Conservation (phyloP, 768 basidiomycete species). For the Serendipita sp. region DNA sequence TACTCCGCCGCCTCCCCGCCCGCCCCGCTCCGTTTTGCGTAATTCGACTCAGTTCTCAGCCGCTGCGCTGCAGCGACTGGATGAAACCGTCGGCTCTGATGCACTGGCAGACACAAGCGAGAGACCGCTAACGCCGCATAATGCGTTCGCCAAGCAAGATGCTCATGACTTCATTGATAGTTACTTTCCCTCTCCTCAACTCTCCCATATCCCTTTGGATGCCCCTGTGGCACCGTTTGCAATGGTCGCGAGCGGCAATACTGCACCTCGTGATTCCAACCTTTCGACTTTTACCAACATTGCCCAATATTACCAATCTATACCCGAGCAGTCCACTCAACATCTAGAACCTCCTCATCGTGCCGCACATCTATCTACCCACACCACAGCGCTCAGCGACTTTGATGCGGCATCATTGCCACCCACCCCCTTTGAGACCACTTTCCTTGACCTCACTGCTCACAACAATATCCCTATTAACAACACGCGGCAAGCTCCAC, state of each 20-base stretch:
- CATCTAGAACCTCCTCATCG: background rate
- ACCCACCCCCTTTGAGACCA: background rate
- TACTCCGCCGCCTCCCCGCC: background rate
- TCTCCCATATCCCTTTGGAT: background rate
- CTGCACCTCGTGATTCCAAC: background rate
- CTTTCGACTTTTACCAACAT: conserved; percentile 1
- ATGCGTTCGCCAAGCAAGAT: background rate
- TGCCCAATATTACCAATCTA: conserved; percentile 1
- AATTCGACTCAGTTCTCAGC: background rate
- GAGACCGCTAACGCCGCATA: background rate
- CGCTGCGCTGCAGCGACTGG: background rate
- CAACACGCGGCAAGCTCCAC: background rate
- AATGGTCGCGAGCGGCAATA: background rate
- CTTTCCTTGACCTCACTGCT: background rate
- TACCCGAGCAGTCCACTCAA: background rate
- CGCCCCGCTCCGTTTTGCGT: background rate
- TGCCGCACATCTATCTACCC: background rate
- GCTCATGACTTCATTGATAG: conserved; percentile 3
- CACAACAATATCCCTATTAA: background rate
- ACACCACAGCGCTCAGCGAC: background rate
- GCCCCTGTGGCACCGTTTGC: background rate
- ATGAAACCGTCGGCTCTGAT: background rate
- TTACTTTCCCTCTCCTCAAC: background rate
- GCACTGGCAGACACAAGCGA: background rate
- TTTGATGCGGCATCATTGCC: background rate